A percentile compares a stretch with the other conserved stretches of the same genome.
Evolutionary conservation across 2,329 filamentous ascomycete species (phyloP).

Genomic region (Beauveria rudraprayagi): DNA sequence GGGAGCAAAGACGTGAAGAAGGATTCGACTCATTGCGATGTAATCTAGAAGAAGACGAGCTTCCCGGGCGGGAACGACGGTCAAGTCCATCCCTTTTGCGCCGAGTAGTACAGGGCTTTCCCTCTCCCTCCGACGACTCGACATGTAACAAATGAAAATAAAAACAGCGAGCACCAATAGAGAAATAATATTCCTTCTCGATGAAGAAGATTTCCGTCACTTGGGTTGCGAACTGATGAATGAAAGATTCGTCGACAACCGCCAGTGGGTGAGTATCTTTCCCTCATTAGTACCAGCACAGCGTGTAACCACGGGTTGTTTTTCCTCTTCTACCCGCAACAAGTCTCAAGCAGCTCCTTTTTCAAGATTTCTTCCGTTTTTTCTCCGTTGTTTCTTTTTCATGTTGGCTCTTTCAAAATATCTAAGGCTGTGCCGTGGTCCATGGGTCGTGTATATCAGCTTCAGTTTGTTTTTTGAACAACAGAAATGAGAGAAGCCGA

Average conservation of each 20-base stretch:
- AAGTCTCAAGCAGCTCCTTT: neutral
- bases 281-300: conserved; percentile 86
- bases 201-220: too few species aligned
- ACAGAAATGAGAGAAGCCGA: neutral
- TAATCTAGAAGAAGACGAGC: conserved; percentile 11
- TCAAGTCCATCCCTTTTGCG: conserved; percentile 71
- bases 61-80: conserved; percentile 59
- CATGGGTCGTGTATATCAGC: neutral
- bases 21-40: too few species aligned
- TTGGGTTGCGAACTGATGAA: conserved; percentile 12
- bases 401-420: neutral
- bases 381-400: neutral
- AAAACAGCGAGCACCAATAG: conserved; percentile 14
- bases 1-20: too few species aligned
- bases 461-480: neutral
- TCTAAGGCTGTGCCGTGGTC: neutral
- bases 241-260: conserved; percentile 14
- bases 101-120: conserved; percentile 93
- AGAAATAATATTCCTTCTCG: neutral
- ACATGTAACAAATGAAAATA: conserved; percentile 7
- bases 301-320: conserved; percentile 15
- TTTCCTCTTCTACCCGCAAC: conserved; percentile 5
- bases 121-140: conserved; percentile 49
- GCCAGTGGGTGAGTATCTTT: conserved; percentile 81
- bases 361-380: neutral